Conservation (phyloP, 140 eudicot genomes). For the Anethum foeniculum region DNA sequence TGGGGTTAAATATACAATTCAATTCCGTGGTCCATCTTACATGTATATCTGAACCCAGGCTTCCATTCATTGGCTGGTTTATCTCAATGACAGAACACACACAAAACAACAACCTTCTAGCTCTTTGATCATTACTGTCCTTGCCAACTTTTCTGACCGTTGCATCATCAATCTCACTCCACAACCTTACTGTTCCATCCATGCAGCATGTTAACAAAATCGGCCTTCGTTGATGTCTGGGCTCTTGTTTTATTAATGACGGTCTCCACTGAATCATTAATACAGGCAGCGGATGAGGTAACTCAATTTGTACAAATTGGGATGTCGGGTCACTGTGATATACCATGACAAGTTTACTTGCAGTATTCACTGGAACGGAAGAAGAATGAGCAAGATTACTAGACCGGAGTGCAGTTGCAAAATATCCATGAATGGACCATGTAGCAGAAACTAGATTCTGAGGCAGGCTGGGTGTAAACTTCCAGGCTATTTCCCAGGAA, state of each 20-base stretch:
- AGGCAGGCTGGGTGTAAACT: slow-evolving; percentile 48
- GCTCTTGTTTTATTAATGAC: slow-evolving; percentile 36
- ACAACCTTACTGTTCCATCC: slow-evolving; percentile 85
- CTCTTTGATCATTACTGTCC: slow-evolving; percentile 45
- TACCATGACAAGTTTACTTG: slow-evolving; percentile 40
- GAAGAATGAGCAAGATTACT: slow-evolving; percentile 23
- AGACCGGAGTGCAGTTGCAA: slow-evolving; percentile 58
- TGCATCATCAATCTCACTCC: slow-evolving; percentile 84
- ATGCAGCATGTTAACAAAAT: slow-evolving; percentile 71
- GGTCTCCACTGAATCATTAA: slow-evolving; percentile 95
- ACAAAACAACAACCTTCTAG: slow-evolving; percentile 44
- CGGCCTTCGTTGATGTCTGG: slow-evolving; percentile 33
- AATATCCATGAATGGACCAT: slow-evolving; percentile 59
- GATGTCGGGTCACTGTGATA: slow-evolving; percentile 44
- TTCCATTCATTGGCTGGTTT: slow-evolving; percentile 56
- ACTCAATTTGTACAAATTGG: slow-evolving; percentile 41
- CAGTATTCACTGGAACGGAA: slow-evolving; percentile 19
- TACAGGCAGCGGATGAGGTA: slow-evolving; percentile 70
- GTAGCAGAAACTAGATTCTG: slow-evolving; percentile 68
- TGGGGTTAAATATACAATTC: slow-evolving; percentile 41
- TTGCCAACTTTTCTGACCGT: slow-evolving; percentile 41
- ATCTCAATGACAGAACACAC: slow-evolving; percentile 81
- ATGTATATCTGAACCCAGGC: slow-evolving; percentile 54
- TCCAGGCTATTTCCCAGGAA: slow-evolving; percentile 84
- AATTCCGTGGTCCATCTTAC: slow-evolving; percentile 72